A percentile compares a stretch with the other conserved stretches of the same genome.
Conservation (phyloP, 768 basidiomycete genomes). For the Leucocoprinus leucothites region DNA sequence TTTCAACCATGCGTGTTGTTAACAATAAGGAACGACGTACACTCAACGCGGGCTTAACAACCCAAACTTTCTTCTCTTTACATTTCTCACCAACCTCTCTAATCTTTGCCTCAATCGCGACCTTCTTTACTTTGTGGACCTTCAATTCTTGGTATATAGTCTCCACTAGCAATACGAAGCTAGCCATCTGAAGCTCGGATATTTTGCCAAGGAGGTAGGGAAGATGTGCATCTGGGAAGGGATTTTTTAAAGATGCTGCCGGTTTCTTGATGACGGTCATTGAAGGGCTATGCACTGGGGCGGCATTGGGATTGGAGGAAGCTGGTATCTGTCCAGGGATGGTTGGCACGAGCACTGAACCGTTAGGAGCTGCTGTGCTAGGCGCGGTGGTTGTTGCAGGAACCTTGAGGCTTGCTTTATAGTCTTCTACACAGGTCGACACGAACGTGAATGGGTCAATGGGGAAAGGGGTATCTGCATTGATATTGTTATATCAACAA, state of each 20-base stretch:
- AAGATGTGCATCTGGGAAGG: slow-evolving; percentile 69
- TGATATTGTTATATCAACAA: not conserved
- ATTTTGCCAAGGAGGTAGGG: slow-evolving; percentile 63
- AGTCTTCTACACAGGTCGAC: slow-evolving; percentile 43
- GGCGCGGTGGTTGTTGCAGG: slow-evolving; percentile 12
- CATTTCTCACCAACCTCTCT: slow-evolving; percentile 74
- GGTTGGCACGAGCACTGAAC: slow-evolving; percentile 44
- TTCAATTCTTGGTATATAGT: slow-evolving; percentile 69
- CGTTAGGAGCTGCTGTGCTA: slow-evolving; percentile 17
- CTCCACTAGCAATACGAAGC: slow-evolving; percentile 66
- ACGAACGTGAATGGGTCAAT: slow-evolving; percentile 79
- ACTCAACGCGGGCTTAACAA: slow-evolving; percentile 47
- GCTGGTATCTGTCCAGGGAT: slow-evolving; percentile 28
- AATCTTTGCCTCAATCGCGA: slow-evolving; percentile 78
- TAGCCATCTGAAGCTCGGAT: slow-evolving; percentile 54
- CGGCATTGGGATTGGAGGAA: slow-evolving; percentile 10
- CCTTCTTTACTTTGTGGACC: slow-evolving; percentile 75
- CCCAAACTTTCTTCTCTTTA: slow-evolving; percentile 72
- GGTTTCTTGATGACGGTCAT: slow-evolving; percentile 27
- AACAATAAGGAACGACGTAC: not conserved
- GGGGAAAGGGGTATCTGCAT: slow-evolving; percentile 64
- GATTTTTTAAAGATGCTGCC: slow-evolving; percentile 42
- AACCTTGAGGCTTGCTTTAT: slow-evolving; percentile 25
- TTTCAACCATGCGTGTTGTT: not conserved
- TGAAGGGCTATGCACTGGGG: not conserved